phyloP scores from a whole-genome alignment of 768 basidiomycete genomes.

The Hypsizygus marmoreus region DNA sequence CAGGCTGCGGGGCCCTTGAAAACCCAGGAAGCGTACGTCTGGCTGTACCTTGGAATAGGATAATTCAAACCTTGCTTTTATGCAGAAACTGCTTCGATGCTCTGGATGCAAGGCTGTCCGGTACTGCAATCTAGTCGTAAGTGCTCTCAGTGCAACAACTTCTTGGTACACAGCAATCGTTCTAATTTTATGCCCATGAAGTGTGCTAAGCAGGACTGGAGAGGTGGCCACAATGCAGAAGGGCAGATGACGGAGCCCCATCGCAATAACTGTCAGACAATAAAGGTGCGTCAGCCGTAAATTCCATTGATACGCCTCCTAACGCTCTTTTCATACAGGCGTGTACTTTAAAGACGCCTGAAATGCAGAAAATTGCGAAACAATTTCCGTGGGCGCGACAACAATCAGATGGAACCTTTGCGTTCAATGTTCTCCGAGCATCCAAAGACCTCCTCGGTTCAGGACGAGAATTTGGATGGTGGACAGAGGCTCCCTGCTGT shows the following conservation, averaged over 20 bases:
- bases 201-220: conserved; percentile 9
- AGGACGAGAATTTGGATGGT: conserved; percentile 39
- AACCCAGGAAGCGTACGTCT: too few species aligned
- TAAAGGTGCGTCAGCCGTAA: conserved; percentile 1
- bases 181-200: background rate
- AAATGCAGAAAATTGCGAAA: conserved; percentile 19
- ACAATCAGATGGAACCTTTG: conserved; percentile 14
- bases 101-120: conserved; percentile 8
- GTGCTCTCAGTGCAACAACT: background rate
- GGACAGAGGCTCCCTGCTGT: conserved; percentile 30
- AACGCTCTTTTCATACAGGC: background rate
- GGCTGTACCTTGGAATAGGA: too few species aligned
- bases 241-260: background rate
- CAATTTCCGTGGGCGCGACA: conserved; percentile 26
- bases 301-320: background rate
- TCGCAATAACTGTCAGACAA: conserved; percentile 1
- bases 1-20: too few species aligned
- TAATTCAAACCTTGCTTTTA: background rate
- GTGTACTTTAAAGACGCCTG: conserved; percentile 3
- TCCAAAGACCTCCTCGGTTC: conserved; percentile 32
- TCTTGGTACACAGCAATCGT: background rate
- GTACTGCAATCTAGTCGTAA: conserved; percentile 12
- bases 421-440: conserved; percentile 15
- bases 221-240: background rate
- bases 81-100: conserved; percentile 9